A percentile compares a stretch with the other conserved stretches of the same genome.
Conservation (phyloP, 331 rosid species). For the Quercus tomentella region DNA sequence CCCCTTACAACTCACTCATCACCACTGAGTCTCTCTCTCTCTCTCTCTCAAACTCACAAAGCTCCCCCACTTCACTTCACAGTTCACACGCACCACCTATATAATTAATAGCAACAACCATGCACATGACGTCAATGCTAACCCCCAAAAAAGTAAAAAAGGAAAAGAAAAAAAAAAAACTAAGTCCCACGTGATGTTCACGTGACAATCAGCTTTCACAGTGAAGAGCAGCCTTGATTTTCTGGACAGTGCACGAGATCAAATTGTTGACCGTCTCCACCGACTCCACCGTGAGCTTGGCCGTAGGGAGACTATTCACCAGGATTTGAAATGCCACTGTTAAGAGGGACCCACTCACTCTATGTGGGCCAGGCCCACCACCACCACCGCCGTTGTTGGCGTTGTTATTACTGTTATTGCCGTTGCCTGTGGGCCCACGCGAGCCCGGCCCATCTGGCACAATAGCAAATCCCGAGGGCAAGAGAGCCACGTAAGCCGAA, state of each 20-base stretch:
- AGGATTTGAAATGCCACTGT: conserved; percentile 91
- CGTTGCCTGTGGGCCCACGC: conserved; percentile 14
- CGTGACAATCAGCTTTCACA: conserved; percentile 46
- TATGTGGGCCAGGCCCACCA: conserved; percentile 13
- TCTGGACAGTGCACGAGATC: conserved; percentile 85
- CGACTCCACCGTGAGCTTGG: conserved; percentile 88
- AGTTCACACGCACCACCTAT: not conserved
- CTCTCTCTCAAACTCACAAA: not conserved
- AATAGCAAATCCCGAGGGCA: conserved; percentile 77
- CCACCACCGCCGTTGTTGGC: not conserved
- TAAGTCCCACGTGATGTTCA: not conserved
- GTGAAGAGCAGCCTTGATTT: conserved; percentile 75
- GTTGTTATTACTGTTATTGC: not conserved
- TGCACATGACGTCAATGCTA: conserved; percentile 7
- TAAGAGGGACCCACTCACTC: conserved; percentile 58
- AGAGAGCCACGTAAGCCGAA: conserved; percentile 84
- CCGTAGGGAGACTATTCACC: conserved; percentile 84
- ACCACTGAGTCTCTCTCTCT: conserved; percentile 15
- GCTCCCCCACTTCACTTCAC: not conserved
- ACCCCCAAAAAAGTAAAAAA: not conserved
- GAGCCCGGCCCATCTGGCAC: conserved; percentile 65
- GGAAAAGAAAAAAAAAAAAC: too few relatives aligned
- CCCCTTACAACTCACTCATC: conserved; percentile 31
- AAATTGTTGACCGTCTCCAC: conserved; percentile 94
- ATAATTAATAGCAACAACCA: not conserved